phyloP scores from a whole-genome alignment of 1,284 basidiomycete species.

The Golubevia sp. region DNA sequence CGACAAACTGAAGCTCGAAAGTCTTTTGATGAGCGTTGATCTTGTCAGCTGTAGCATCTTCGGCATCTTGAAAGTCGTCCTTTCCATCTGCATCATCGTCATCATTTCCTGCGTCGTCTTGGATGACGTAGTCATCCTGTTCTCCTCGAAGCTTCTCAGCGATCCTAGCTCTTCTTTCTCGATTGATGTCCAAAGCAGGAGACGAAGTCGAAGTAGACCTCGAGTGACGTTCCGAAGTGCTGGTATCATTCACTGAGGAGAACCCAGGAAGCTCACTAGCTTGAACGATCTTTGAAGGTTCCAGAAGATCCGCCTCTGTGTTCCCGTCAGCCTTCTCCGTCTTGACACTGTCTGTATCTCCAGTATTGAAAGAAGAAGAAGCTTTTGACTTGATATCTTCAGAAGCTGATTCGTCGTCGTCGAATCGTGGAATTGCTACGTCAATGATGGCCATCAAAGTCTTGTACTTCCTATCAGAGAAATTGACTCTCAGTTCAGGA shows the following conservation, averaged over 20 bases:
- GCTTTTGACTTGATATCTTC: not conserved
- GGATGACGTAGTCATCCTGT: constrained; percentile 42
- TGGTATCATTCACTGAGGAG: not conserved
- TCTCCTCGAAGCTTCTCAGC: constrained; percentile 41
- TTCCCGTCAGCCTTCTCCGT: not conserved
- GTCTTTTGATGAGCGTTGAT: constrained; percentile 76
- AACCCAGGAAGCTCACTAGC: not conserved
- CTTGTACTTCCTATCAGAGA: constrained; percentile 96
- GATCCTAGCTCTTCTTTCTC: constrained; percentile 33
- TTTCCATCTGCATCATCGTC: too few species aligned
- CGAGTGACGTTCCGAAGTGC: too few species aligned
- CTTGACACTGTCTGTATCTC: not conserved
- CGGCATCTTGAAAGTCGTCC: constrained; percentile 44
- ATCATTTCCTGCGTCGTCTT: constrained; percentile 11
- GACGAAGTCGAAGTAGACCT: not conserved
- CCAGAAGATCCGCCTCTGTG: not conserved
- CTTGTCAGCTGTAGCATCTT: constrained; percentile 45
- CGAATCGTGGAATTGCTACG: constrained; percentile 84
- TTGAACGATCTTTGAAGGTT: not conserved
- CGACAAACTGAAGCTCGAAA: constrained; percentile 87
- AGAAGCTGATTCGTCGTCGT: constrained; percentile 63
- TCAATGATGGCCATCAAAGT: constrained; percentile 91
- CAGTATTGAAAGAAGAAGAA: not conserved
- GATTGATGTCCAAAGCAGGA: constrained; percentile 34
- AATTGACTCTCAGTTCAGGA: constrained; percentile 85